Evolutionary conservation across 768 basidiomycete genomes (phyloP), one percentile per base, ranked within the genome.

Genomic region (Sistotremastrum suecicum): DNA sequence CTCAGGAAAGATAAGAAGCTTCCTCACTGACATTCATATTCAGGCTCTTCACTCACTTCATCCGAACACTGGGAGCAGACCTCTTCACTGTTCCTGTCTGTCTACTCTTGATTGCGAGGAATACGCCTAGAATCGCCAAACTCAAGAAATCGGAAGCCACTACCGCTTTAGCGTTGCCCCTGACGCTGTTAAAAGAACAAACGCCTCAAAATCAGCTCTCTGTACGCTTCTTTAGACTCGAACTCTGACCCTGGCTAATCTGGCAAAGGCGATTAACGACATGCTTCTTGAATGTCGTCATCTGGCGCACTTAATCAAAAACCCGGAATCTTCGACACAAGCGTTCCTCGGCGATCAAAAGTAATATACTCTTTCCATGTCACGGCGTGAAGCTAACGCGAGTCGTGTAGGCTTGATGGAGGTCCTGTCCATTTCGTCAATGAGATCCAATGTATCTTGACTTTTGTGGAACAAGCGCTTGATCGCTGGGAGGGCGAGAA

Each of bases 21-120:
- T 32, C 37, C 34, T 30, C 36, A 37, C 34, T 5, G 34, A 10
- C 7, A 11, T 35, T 31, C 9, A n/a, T 6, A 7, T 4, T 4
- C 49, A 92, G 89, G 46, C 94, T 99, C 64, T 97, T 91, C 63
- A 69, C 78, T 2, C 89, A 92, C 57, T 72, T 99, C 9, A 74
- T 85, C 20, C 78, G 87, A 45, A 80, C 83, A 2, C 71, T 98
- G 20, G 91, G 88, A 3, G 66, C 80, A 5, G 64, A 70, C 5
- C 79, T 88, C 31, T 99, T 92, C 67, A 64, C 94, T 39, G 70
- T 85, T 0, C 82, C 90, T 0, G 60, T 95, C 9, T 77, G 72
- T 45, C 83, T 95, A 77, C 74, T 97, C 0, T 68, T 98, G 28
- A 69, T 90, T 1, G 87, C 92, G 54, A 87, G 83, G 53, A 67